Evolutionary conservation across 2,329 filamentous ascomycete genomes (phyloP).

Genomic region (Colletotrichum viniferum): DNA sequence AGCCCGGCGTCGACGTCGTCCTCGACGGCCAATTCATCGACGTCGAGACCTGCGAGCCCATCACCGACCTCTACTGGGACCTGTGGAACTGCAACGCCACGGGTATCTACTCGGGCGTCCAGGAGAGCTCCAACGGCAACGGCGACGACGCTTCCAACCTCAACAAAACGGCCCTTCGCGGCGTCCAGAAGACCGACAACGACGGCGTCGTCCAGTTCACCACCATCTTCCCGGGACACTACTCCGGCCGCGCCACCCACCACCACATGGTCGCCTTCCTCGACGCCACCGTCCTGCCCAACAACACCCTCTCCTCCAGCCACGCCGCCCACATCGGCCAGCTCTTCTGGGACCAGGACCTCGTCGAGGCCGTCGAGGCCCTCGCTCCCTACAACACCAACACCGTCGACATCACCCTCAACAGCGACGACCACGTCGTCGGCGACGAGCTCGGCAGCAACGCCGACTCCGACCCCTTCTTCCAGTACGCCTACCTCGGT

Average conservation of each 20-base stretch:
- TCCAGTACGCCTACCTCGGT: slow-evolving; percentile 57
- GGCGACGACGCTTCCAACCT: background rate
- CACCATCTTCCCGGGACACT: slow-evolving; percentile 50
- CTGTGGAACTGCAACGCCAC: slow-evolving; percentile 33
- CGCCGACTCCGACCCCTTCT: slow-evolving; percentile 53
- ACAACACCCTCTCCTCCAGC: slow-evolving; percentile 49
- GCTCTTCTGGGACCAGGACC: slow-evolving; percentile 16
- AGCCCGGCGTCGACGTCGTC: slow-evolving; percentile 10
- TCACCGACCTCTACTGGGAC: slow-evolving; percentile 21
- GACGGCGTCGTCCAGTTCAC: slow-evolving; percentile 37
- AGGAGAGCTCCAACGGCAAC: slow-evolving; percentile 20
- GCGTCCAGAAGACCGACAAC: slow-evolving; percentile 24
- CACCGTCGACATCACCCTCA: background rate
- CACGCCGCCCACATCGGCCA: slow-evolving; percentile 36
- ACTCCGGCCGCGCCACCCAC: slow-evolving; percentile 49
- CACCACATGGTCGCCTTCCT: slow-evolving; percentile 40
- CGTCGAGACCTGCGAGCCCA: slow-evolving; percentile 16
- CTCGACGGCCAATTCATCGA: slow-evolving; percentile 16
- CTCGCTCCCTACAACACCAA: slow-evolving; percentile 10
- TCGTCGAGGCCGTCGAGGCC: slow-evolving; percentile 6
- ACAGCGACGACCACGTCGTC: slow-evolving; percentile 48
- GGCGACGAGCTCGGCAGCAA: slow-evolving; percentile 42
- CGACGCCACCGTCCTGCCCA: slow-evolving; percentile 27
- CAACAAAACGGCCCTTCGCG: slow-evolving; percentile 10
- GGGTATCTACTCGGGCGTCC: slow-evolving; percentile 44